Percentiles rank a stretch among this genome's conserved stretches.
These are phyloP conservation scores for Dactylis glomerata DNA, from an alignment of 176 grass and related monocot species.

Conservation along the genomic window DNA sequence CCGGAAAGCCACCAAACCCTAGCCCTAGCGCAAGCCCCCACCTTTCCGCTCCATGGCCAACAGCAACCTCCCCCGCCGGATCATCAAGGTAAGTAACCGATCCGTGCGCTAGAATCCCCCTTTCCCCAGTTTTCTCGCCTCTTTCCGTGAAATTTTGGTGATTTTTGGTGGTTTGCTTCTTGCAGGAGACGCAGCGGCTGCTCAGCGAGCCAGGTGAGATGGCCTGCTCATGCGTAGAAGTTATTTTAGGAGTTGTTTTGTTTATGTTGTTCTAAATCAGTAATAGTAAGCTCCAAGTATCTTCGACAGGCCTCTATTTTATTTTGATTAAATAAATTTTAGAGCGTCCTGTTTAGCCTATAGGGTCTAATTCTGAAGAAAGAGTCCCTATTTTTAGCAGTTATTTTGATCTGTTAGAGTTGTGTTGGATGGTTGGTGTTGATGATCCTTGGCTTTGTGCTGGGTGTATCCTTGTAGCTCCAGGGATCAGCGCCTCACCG, in stretches of 20 bases:
- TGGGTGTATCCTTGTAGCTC: conserved; percentile 51
- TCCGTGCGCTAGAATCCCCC: not conserved
- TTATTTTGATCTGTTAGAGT: not conserved
- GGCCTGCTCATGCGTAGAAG: not conserved
- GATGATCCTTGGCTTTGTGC: not conserved
- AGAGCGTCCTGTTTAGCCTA: not conserved
- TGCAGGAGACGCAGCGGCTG: conserved; percentile 88
- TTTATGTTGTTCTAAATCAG: not conserved
- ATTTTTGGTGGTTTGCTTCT: conserved; percentile 25
- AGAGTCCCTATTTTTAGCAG: not conserved
- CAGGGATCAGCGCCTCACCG: conserved; percentile 87
- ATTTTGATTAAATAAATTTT: conserved; percentile 29
- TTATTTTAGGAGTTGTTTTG: not conserved
- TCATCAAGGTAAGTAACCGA: conserved; percentile 66
- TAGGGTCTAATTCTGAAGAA: not conserved
- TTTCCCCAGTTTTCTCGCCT: not conserved
- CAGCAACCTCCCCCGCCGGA: conserved; percentile 89
- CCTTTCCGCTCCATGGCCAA: conserved; percentile 51
- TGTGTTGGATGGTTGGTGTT: not conserved
- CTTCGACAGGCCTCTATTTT: conserved; percentile 25
- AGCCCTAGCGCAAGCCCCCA: conserved; percentile 12
- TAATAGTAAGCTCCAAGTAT: not conserved
- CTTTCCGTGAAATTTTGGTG: conserved; percentile 19
- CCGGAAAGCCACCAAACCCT: conserved; percentile 28
- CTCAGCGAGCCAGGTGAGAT: conserved; percentile 87